Conservation (phyloP, 306 rosid species). For the Rubus idaeus region DNA sequence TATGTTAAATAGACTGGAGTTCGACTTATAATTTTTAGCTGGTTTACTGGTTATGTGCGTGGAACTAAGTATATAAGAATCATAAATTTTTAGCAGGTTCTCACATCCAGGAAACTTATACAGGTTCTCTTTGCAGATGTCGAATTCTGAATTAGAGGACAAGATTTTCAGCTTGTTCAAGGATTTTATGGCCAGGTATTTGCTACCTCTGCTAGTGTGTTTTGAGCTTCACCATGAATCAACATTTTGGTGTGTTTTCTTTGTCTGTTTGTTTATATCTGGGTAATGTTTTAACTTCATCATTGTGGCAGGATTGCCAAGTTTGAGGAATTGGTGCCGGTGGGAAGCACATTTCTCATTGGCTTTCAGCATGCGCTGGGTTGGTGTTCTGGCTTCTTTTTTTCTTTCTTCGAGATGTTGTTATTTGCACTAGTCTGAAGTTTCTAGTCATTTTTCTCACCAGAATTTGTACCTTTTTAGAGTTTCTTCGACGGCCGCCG, state of each 20-base stretch:
- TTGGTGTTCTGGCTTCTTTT: slow-evolving; percentile 32
- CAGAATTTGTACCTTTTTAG: slow-evolving; percentile 32
- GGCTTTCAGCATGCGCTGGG: slow-evolving; percentile 76
- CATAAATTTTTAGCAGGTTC: not conserved
- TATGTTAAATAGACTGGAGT: no score
- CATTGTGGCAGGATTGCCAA: slow-evolving; percentile 50
- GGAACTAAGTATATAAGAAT: no score
- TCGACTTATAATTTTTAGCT: no score
- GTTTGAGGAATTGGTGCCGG: slow-evolving; percentile 56
- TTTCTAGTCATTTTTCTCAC: slow-evolving; percentile 3
- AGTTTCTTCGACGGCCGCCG: slow-evolving; percentile 59
- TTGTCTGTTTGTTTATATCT: not conserved
- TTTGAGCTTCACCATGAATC: not conserved
- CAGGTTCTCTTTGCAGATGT: not conserved
- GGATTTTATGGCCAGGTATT: slow-evolving; percentile 72
- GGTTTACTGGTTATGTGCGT: no score
- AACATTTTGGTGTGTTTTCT: not conserved
- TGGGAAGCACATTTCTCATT: slow-evolving; percentile 58
- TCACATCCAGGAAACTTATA: not conserved
- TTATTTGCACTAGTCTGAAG: slow-evolving; percentile 1
- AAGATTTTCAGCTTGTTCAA: slow-evolving; percentile 39
- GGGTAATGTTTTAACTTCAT: slow-evolving; percentile 24
- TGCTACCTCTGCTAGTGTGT: not conserved
- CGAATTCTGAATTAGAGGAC: slow-evolving; percentile 31
- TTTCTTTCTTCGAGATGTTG: slow-evolving; percentile 4